Evolutionary conservation across 2,329 filamentous ascomycete species (phyloP).

Genomic region (Aspergillus unguis): DNA sequence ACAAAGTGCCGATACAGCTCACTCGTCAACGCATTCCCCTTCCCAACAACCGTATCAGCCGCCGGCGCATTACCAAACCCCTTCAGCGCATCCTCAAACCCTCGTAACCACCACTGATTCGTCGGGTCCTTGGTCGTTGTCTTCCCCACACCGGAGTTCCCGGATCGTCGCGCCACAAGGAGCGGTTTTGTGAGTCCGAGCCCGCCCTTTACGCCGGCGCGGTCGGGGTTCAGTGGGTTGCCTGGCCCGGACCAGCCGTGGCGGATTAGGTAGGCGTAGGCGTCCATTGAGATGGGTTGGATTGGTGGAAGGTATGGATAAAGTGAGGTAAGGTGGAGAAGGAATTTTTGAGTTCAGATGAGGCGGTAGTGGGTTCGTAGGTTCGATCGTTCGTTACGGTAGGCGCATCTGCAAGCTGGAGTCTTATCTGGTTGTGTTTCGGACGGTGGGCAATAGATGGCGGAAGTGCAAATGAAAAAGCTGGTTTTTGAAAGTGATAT

Average conservation of each 20-base stretch:
- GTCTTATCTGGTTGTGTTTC: neutral
- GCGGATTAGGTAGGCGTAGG: slow-evolving; percentile 73
- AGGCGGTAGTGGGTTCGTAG: neutral
- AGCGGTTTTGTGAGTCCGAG: slow-evolving; percentile 80
- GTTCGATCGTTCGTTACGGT: neutral
- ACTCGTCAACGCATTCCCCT: slow-evolving; percentile 45
- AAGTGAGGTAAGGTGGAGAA: neutral
- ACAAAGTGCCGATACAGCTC: slow-evolving; percentile 81
- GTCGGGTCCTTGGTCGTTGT: slow-evolving; percentile 61
- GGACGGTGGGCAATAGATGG: neutral
- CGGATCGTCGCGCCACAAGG: slow-evolving; percentile 75
- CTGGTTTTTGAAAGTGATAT: too few relatives aligned
- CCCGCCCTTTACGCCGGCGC: slow-evolving; percentile 53
- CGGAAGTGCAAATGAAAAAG: too few relatives aligned
- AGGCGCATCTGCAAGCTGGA: neutral
- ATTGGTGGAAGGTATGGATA: neutral
- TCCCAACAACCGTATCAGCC: slow-evolving; percentile 30
- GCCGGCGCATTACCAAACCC: slow-evolving; percentile 60
- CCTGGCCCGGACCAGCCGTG: slow-evolving; percentile 90
- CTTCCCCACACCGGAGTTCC: slow-evolving; percentile 77
- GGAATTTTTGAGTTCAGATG: neutral
- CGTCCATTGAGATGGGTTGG: slow-evolving; percentile 63
- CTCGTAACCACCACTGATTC: slow-evolving; percentile 96
- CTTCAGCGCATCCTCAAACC: slow-evolving; percentile 86
- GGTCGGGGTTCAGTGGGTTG: slow-evolving; percentile 74